Percentiles rank a stretch among this genome's conserved stretches.
phyloP scores from a whole-genome alignment of 2,329 filamentous ascomycete genomes.

The Lecanicillium sp. region DNA sequence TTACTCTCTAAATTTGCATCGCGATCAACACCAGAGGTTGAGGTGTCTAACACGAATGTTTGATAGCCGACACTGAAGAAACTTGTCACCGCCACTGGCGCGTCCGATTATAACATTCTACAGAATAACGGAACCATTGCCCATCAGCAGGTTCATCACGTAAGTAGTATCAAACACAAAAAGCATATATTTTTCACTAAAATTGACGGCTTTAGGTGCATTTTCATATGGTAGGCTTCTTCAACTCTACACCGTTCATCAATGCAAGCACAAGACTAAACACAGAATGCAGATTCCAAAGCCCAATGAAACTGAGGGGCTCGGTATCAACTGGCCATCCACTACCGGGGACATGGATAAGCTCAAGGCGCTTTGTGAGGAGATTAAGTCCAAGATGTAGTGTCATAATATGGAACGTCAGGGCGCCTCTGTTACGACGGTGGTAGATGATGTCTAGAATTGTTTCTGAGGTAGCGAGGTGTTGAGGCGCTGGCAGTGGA shows the following conservation, averaged over 20 bases:
- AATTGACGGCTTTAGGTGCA: conserved; percentile 59
- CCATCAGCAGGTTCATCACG: conserved; percentile 89
- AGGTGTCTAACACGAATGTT: no score
- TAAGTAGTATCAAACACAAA: conserved; percentile 34
- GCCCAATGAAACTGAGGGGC: conserved; percentile 72
- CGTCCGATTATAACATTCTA: conserved; percentile 80
- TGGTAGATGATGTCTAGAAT: no score
- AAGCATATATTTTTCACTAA: background rate
- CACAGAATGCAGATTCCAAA: conserved; percentile 67
- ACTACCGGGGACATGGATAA: conserved; percentile 71
- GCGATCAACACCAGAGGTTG: background rate
- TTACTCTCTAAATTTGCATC: background rate
- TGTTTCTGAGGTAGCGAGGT: no score
- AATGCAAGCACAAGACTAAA: background rate
- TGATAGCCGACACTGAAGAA: conserved; percentile 58
- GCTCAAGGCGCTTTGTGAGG: conserved; percentile 70
- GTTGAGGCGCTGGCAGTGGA: no score
- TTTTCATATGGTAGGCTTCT: conserved; percentile 71
- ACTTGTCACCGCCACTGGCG: conserved; percentile 68
- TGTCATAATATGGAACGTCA: no score
- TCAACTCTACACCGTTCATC: no score
- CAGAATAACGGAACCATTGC: conserved; percentile 93
- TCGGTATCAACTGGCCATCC: conserved; percentile 73
- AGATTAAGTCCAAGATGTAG: conserved; percentile 88
- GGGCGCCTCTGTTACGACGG: no score